Percentiles rank a stretch among this genome's conserved stretches.
Conservation (phyloP, 2,329 filamentous ascomycete genomes). For the Ceratocystis papillata region DNA sequence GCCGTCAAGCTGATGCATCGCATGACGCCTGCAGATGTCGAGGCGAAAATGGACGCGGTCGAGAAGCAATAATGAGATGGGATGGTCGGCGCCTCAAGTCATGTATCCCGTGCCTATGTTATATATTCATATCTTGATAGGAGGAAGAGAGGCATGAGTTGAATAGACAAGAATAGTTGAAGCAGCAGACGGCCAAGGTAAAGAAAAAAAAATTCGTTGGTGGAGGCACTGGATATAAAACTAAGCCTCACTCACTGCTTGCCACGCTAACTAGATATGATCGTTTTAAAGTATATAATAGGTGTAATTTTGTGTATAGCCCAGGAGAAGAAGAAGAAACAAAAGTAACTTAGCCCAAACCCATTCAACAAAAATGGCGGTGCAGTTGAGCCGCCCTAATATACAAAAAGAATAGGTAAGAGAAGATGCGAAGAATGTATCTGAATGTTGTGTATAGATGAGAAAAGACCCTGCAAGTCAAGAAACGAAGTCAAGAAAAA, state of each 20-base stretch:
- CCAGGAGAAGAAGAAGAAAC: not conserved
- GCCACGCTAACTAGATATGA: too few relatives aligned
- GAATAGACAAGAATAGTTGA: not conserved
- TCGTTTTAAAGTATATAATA: too few relatives aligned
- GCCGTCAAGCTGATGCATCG: constrained; percentile 69
- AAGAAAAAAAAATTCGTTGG: too few relatives aligned
- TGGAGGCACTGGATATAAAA: too few relatives aligned
- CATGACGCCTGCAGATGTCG: constrained; percentile 56
- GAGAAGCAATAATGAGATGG: constrained; percentile 29
- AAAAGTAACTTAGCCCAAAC: not conserved
- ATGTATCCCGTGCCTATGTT: too few relatives aligned
- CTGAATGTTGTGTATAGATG: not conserved
- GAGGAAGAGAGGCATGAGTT: not conserved
- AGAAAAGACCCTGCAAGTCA: not conserved
- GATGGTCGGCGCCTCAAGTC: not conserved
- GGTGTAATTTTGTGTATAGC: not conserved
- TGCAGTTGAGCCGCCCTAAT: not conserved
- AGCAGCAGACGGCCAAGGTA: not conserved
- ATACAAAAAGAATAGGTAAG: not conserved
- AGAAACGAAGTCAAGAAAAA: not conserved
- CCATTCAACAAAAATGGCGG: not conserved
- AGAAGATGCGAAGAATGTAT: not conserved
- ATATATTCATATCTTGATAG: too few relatives aligned
- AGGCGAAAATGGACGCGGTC: constrained; percentile 55
- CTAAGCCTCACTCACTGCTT: too few relatives aligned